Base-by-base conservation (phyloP, 768 basidiomycete species). In the Naganishia kalamii region DNA sequence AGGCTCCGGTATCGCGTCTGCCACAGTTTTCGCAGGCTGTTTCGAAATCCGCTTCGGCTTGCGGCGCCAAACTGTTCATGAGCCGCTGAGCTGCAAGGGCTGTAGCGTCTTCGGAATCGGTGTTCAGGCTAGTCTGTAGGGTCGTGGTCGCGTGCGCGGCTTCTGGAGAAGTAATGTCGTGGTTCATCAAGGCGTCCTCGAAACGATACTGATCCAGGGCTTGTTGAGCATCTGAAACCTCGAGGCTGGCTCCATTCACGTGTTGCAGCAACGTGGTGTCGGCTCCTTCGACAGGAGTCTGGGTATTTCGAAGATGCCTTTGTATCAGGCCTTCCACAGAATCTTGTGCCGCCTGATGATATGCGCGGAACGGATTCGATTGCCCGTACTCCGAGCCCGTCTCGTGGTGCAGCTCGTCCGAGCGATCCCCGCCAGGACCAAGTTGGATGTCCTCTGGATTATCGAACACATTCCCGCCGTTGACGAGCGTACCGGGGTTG, bases 1-100 rank as follows among this genome's bases (percentile, higher is more conserved):
- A 64, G 15, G 51, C 66, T 15, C 41, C 49, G 17, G 62, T 68
- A 7, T 43, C 60, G 21, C 27, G 40, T 6, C 60, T 17, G n/a
- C 62, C 66, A 40, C 66, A 68, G 32, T 68, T 68, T 33, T 62
- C 51, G 43, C 66, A 68, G n/a, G 60, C 27, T 21, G 23, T n/a
- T 29, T 54, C 51, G 17, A 40, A 40, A 11, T 43, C 41, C 17
- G 50, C 41, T 33, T n/a, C 29, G 40, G 50, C 50, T 5, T 64
- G 37, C 50, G 54, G 54, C 23, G 37, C 54, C 8, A 57, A 25
- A 15, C 54, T 57, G 30, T 57, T 57, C 54, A 57, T 57, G 15
- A 64, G 35, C 40, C 44, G 37, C 32, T 52, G 29, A 23, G 37
- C 32, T 30, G 59, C 47, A 4, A 43, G 3, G 29, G 49, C 65